Evolutionary conservation across 2,329 filamentous ascomycete species (phyloP), one percentile per base, ranked within the genome.

Genomic region (Scleromitrula shiraiana): DNA sequence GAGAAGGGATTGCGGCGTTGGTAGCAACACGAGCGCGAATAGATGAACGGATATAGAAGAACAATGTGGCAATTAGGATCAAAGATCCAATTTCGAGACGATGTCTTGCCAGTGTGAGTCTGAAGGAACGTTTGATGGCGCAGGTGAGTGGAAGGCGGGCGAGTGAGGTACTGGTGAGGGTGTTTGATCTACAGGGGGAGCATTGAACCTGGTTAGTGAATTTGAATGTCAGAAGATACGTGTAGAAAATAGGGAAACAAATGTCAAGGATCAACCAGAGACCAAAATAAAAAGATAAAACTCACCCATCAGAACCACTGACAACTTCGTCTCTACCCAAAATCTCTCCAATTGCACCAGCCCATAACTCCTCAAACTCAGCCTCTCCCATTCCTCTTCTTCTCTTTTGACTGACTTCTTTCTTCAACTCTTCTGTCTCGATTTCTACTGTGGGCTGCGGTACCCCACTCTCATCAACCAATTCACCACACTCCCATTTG

Each of bases 281-380:
- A 43, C 26, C 37, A 17, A 52, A 43, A 36, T 36, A 22, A 14
- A 41, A 45, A 7, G 17, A 35, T 48, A 50, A 49, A 54, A 59
- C 80, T 80, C 73, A 83, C 79, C 70, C 64, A 48, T 68, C 65
- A 51, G 57, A 62, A 39, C 69, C 67, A 35, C 75, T 70, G 56
- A 78, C 67, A 23, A 84, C 71, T 62, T 84, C 80, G 6, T 83
- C 80, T 52, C 78, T 70, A 1, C 69, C 67, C 53, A 77, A 75
- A 44, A 90, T 78, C 58, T 90, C 86, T 15, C 82, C 83, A 49
- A 90, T 77, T 2, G 86, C 86, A 53, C 78, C 78, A 23, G 73
- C 71, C 79, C 86, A 93, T 7, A 98, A 77, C 50, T 95, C 88
- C 57, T 97, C 88, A 61, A 98, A 96, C 63, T 97, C 91, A 35